Percentiles rank a stretch among this genome's conserved stretches.
Conservation (phyloP, 139 green algal species). For the Chlamydomonas schloesseri region DNA sequence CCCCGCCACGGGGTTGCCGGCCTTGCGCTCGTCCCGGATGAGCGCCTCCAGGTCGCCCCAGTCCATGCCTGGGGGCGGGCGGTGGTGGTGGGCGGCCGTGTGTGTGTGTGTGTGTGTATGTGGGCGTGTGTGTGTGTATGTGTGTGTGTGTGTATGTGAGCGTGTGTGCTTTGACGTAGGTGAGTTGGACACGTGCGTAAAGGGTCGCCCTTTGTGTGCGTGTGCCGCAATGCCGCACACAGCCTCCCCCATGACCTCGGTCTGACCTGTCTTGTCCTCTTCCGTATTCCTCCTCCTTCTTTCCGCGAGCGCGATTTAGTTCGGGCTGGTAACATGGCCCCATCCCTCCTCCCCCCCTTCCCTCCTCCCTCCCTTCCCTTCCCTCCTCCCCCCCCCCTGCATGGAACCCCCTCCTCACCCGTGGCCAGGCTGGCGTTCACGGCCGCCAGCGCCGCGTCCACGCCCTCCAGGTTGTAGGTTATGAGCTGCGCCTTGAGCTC, state of each 20-base stretch:
- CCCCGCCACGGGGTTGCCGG: conserved; percentile 92
- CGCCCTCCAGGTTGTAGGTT: conserved; percentile 88
- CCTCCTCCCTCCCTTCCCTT: background rate
- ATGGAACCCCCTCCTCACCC: background rate
- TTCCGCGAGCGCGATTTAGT: no score
- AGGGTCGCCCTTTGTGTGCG: no score
- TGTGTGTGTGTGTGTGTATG: no score
- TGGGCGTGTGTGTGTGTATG: no score
- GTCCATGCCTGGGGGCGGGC: conserved; percentile 86
- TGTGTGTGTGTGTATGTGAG: no score
- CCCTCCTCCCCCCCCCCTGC: background rate
- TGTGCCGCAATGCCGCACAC: no score
- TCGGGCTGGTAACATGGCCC: no score
- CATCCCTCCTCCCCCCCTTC: background rate
- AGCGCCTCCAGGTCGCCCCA: conserved; percentile 88
- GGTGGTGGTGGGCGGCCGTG: background rate
- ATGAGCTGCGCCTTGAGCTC: conserved; percentile 78
- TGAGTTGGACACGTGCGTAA: no score
- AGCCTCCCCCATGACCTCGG: no score
- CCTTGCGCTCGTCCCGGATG: conserved; percentile 79
- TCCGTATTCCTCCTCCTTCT: no score
- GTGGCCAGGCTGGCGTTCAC: conserved; percentile 85
- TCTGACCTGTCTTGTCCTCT: no score
- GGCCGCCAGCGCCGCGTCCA: conserved; percentile 89
- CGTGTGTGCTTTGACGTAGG: no score